phyloP scores from a whole-genome alignment of 78 protist species.

The Dictyostelium intermedium region DNA sequence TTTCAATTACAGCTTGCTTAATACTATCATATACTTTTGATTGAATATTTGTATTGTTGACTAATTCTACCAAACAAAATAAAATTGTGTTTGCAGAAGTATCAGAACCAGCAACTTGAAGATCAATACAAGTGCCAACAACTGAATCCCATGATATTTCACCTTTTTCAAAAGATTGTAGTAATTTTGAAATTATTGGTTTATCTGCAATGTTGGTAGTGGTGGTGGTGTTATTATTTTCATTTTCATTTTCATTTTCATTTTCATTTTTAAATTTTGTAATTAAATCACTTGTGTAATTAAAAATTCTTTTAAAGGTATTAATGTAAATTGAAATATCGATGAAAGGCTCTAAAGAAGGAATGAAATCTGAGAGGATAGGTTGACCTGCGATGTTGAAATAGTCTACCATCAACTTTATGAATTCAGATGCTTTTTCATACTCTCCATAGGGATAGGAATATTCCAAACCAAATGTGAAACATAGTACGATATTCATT shows the following conservation, averaged over 20 bases:
- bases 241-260: neutral
- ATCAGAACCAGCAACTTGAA: neutral
- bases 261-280: neutral
- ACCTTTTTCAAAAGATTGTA: neutral
- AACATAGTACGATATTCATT: neutral
- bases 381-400: neutral
- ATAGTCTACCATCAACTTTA: neutral
- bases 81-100: neutral
- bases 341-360: neutral
- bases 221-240: neutral
- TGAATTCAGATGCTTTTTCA: neutral
- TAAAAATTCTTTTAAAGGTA: neutral
- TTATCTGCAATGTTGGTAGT: neutral
- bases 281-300: neutral
- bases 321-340: neutral
- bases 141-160: neutral
- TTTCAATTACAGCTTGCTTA: neutral
- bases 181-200: conserved; percentile 5
- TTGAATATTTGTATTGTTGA: conserved; percentile 12
- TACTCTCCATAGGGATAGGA: neutral
- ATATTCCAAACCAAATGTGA: neutral
- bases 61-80: neutral
- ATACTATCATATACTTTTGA: neutral
- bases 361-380: neutral
- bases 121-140: neutral